Conservation (phyloP, 345 rosid genomes). For the Trapa bicornis region DNA sequence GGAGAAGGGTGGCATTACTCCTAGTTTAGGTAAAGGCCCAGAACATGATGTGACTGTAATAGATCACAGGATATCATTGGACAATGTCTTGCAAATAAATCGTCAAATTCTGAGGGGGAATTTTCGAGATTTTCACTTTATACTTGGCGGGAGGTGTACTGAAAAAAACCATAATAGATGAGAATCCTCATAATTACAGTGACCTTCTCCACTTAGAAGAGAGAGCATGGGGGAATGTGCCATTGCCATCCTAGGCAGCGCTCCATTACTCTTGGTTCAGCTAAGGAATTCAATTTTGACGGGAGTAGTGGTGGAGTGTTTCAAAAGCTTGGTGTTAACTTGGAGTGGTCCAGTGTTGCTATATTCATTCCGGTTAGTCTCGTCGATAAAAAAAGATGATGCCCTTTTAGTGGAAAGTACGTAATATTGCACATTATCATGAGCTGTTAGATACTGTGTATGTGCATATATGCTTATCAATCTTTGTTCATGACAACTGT, state of each 20-base stretch:
- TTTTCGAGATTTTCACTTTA: constrained; percentile 23
- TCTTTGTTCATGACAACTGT: neutral
- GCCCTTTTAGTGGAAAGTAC: neutral
- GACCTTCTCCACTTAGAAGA: constrained; percentile 16
- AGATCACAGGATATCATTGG: constrained; percentile 82
- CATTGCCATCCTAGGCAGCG: constrained; percentile 37
- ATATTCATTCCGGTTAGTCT: neutral
- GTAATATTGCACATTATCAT: neutral
- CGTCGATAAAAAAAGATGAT: neutral
- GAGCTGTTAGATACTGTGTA: neutral
- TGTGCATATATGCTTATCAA: neutral
- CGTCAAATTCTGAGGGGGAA: constrained; percentile 25
- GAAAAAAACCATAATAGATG: constrained; percentile 11
- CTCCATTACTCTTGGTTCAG: constrained; percentile 66
- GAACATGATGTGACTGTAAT: constrained; percentile 28
- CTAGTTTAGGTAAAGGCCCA: constrained; percentile 33
- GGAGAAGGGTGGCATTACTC: constrained; percentile 33
- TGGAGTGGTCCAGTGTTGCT: constrained; percentile 59
- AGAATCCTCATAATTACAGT: constrained; percentile 10
- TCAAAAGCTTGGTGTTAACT: constrained; percentile 35
- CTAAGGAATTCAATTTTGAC: constrained; percentile 86
- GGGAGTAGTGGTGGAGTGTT: constrained; percentile 47
- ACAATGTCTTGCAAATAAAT: constrained; percentile 62
- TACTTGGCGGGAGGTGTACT: neutral
- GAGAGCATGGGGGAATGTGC: constrained; percentile 22